Conservation (phyloP, 176 grass and related monocot genomes). For the Oryza rufipogon region DNA sequence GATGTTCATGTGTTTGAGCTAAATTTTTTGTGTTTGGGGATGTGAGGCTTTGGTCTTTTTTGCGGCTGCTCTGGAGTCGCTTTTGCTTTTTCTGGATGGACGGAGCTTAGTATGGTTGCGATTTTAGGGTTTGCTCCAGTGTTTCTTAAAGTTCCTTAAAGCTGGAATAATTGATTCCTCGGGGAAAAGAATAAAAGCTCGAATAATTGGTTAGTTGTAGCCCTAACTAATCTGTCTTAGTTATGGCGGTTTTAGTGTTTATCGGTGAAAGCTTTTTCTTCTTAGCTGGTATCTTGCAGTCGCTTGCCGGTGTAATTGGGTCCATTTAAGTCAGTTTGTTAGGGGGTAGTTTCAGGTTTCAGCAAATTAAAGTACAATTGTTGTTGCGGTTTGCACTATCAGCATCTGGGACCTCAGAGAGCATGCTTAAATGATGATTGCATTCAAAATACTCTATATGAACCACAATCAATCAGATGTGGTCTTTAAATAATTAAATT, state of each 20-base stretch:
- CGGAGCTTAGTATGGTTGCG: constrained; percentile 30
- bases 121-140: constrained; percentile 9
- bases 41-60: neutral
- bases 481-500: neutral
- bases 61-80: neutral
- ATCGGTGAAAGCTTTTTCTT: neutral
- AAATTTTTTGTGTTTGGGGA: neutral
- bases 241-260: neutral
- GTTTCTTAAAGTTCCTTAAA: neutral
- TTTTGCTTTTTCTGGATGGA: neutral
- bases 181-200: neutral
- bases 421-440: constrained; percentile 6
- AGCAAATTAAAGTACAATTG: neutral
- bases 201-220: neutral
- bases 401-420: neutral
- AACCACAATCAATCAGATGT: neutral
- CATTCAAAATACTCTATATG: neutral
- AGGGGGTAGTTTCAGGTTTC: neutral
- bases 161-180: neutral
- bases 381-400: neutral
- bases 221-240: neutral
- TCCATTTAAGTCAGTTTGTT: neutral
- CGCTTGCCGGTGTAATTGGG: neutral
- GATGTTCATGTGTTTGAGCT: neutral
- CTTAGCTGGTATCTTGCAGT: neutral